Conservation (phyloP, 1,284 basidiomycete species). For the Rugosomyces carneus region DNA sequence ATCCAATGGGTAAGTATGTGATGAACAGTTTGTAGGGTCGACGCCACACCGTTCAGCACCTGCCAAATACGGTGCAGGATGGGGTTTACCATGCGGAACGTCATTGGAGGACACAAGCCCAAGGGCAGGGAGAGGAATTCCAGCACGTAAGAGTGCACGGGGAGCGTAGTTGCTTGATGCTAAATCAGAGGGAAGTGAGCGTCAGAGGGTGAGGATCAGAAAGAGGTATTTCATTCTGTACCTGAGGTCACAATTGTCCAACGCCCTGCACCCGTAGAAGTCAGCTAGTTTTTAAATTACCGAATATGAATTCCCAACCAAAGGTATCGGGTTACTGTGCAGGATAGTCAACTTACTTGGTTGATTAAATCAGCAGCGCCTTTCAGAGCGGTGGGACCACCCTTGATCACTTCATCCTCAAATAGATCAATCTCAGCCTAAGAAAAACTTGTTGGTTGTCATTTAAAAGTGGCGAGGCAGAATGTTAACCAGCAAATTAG, state of each 20-base stretch:
- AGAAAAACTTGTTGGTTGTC: background rate
- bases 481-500: conserved; percentile 41
- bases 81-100: conserved; percentile 71
- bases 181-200: conserved; percentile 18
- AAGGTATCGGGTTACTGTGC: too few relatives aligned
- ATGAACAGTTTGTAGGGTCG: conserved; percentile 47
- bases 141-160: conserved; percentile 54
- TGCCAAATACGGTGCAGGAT: conserved; percentile 74
- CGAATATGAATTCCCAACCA: background rate
- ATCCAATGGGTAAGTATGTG: background rate
- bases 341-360: conserved; percentile 39
- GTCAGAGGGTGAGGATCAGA: background rate
- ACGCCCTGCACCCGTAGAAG: conserved; percentile 26
- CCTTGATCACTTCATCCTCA: conserved; percentile 56
- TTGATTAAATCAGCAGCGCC: conserved; percentile 45
- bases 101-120: conserved; percentile 72
- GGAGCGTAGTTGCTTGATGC: conserved; percentile 66
- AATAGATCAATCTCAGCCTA: conserved; percentile 60
- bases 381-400: conserved; percentile 51
- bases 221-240: conserved; percentile 18
- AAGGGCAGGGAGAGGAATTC: conserved; percentile 46
- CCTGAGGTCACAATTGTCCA: conserved; percentile 83
- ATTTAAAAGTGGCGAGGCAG: background rate
- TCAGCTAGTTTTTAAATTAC: conserved; percentile 19
- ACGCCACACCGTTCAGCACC: conserved; percentile 49